These are phyloP conservation scores for Suhomyces emberorum DNA, from an alignment of 805 yeast species.

Conservation along the genomic window DNA sequence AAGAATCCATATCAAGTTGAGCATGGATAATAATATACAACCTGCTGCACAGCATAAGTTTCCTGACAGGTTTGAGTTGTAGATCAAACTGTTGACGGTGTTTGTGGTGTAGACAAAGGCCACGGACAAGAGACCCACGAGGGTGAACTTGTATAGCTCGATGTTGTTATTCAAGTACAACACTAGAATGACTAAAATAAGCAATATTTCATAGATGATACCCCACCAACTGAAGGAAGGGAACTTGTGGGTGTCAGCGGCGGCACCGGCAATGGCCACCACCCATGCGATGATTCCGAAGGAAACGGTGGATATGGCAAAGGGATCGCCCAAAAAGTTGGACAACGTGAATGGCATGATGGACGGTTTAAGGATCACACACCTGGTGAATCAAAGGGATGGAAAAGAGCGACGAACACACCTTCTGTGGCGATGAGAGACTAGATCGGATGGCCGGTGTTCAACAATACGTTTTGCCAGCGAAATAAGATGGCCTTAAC, in stretches of 20 bases:
- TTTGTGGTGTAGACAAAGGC: slow-evolving; percentile 85
- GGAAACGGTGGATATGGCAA: slow-evolving; percentile 77
- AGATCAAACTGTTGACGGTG: slow-evolving; percentile 76
- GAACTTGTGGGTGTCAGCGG: slow-evolving; percentile 37
- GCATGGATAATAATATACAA: slow-evolving; percentile 73
- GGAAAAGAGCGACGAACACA: too few relatives aligned
- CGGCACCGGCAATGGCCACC: slow-evolving; percentile 82
- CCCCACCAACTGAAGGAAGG: slow-evolving; percentile 98
- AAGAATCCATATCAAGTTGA: slow-evolving; percentile 80
- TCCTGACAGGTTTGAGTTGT: slow-evolving; percentile 54
- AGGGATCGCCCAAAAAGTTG: slow-evolving; percentile 76
- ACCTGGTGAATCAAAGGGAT: too few relatives aligned
- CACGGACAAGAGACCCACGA: slow-evolving; percentile 57
- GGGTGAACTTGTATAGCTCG: slow-evolving; percentile 62
- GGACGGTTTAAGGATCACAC: too few relatives aligned
- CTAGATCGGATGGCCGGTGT: too few relatives aligned
- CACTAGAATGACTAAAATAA: slow-evolving; percentile 49
- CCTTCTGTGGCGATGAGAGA: too few relatives aligned
- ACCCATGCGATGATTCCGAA: slow-evolving; percentile 80
- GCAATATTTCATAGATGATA: slow-evolving; percentile 67
- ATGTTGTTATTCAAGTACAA: slow-evolving; percentile 60
- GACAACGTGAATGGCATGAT: slow-evolving; percentile 38
- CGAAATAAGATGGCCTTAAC: too few relatives aligned
- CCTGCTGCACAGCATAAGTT: slow-evolving; percentile 92
- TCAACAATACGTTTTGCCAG: too few relatives aligned